A percentile compares a stretch with the other conserved stretches of the same genome.
phyloP scores from a whole-genome alignment of 306 rosid species.

The Rosa persica region DNA sequence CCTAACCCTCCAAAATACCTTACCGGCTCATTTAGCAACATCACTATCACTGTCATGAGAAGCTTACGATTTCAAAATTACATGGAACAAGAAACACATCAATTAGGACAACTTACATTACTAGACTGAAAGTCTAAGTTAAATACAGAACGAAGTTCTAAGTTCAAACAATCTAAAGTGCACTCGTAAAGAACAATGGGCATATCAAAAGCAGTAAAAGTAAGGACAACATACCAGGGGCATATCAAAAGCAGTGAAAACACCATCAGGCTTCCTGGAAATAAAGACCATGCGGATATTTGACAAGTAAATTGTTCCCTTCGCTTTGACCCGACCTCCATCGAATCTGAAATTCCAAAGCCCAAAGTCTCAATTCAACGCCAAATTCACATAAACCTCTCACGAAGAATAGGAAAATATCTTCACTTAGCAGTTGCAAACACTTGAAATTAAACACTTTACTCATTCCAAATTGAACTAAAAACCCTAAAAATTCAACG shows the following conservation, averaged over 20 bases:
- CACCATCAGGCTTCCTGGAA: slow-evolving; percentile 56
- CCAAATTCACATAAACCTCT: not conserved
- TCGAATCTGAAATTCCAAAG: slow-evolving; percentile 34
- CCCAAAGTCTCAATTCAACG: not conserved
- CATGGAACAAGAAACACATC: too few species aligned
- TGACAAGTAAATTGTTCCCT: slow-evolving; percentile 83
- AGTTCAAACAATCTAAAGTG: too few species aligned
- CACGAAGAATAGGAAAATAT: not conserved
- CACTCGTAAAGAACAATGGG: not conserved
- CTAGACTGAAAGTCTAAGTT: too few species aligned
- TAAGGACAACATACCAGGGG: slow-evolving; percentile 57
- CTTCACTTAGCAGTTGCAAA: not conserved
- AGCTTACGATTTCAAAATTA: too few species aligned
- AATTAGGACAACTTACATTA: too few species aligned
- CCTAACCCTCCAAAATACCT: too few species aligned
- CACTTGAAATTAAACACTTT: not conserved
- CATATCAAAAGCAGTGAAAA: slow-evolving; percentile 78
- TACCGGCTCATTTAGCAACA: too few species aligned
- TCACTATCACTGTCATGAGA: too few species aligned
- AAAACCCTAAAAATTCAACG: not conserved
- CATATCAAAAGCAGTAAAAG: not conserved
- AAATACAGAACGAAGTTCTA: not conserved
- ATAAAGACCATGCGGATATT: slow-evolving; percentile 89
- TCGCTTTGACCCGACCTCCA: slow-evolving; percentile 73
- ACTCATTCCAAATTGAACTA: not conserved